A percentile compares a stretch with the other conserved stretches of the same genome.
phyloP scores from a whole-genome alignment of 768 basidiomycete species.

The Tulasnella sp. region DNA sequence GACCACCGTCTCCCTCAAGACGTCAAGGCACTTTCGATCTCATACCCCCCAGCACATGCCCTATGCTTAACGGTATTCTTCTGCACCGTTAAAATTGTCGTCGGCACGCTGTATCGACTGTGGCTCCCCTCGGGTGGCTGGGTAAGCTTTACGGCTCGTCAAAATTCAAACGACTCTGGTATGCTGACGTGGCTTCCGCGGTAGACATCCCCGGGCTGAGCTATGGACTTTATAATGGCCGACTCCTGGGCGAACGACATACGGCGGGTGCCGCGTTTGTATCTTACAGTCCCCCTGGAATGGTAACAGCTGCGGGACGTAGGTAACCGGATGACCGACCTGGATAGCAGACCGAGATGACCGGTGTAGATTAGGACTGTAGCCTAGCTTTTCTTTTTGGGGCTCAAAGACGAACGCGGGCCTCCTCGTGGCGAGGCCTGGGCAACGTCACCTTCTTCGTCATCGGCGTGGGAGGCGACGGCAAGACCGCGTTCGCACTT shows the following conservation, averaged over 20 bases:
- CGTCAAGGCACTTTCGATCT: neutral
- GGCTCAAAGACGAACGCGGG: neutral
- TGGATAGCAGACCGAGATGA: too few relatives aligned
- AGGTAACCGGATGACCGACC: neutral
- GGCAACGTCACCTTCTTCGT: neutral
- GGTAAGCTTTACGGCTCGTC: neutral
- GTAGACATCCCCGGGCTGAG: neutral
- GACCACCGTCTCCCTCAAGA: neutral
- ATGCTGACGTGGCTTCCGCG: neutral
- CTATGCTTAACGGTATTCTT: too few relatives aligned
- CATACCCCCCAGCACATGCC: too few relatives aligned
- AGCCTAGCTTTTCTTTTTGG: neutral
- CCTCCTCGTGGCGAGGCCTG: constrained; percentile 3
- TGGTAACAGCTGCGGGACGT: neutral
- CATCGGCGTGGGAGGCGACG: neutral
- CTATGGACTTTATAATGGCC: neutral
- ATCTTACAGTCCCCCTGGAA: neutral
- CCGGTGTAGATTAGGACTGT: neutral
- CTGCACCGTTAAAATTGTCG: too few relatives aligned
- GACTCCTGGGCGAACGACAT: neutral
- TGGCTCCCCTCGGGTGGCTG: neutral
- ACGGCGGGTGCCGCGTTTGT: neutral
- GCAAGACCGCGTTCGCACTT: too few relatives aligned
- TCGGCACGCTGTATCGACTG: too few relatives aligned
- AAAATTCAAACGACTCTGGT: neutral